phyloP scores from a whole-genome alignment of 1,284 basidiomycete species.

The Cutaneotrichosporon cyanovorans region DNA sequence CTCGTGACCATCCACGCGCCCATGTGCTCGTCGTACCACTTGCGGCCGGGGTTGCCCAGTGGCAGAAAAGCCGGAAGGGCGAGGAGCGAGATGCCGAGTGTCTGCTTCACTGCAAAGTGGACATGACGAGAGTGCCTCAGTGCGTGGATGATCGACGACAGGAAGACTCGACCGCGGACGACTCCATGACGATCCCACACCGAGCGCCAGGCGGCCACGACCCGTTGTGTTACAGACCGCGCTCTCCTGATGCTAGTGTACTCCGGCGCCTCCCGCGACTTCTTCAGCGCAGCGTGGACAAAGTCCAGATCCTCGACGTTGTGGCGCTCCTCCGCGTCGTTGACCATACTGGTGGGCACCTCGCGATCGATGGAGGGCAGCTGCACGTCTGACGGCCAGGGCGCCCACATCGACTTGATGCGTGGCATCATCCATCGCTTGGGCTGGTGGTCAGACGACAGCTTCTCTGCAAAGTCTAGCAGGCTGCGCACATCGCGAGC shows the following conservation, averaged over 20 bases:
- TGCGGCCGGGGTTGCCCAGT: slow-evolving; percentile 24
- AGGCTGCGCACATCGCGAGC: slow-evolving; percentile 28
- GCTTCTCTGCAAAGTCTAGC: slow-evolving; percentile 9
- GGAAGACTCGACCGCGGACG: slow-evolving; percentile 23
- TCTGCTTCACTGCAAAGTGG: slow-evolving; percentile 46
- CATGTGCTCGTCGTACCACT: slow-evolving; percentile 42
- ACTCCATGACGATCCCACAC: slow-evolving; percentile 31
- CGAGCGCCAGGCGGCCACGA: slow-evolving; percentile 22
- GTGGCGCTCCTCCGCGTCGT: neutral
- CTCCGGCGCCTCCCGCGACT: slow-evolving; percentile 6
- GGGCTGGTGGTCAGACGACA: slow-evolving; percentile 1
- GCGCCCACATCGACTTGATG: slow-evolving; percentile 16
- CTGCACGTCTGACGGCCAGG: slow-evolving; percentile 1
- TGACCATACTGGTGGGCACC: slow-evolving; percentile 1
- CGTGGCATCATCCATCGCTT: slow-evolving; percentile 15
- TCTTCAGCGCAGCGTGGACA: slow-evolving; percentile 11
- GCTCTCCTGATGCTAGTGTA: neutral
- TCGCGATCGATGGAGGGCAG: slow-evolving; percentile 7
- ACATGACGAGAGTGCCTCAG: slow-evolving; percentile 46
- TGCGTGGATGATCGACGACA: slow-evolving; percentile 29
- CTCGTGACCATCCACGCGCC: slow-evolving; percentile 47
- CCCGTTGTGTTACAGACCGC: neutral
- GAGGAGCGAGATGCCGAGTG: slow-evolving; percentile 45
- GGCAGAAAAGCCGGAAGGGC: slow-evolving; percentile 45
- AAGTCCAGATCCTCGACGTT: slow-evolving; percentile 17